A percentile compares a stretch with the other conserved stretches of the same genome.
phyloP scores from a whole-genome alignment of 2,329 filamentous ascomycete genomes.

The Teratosphaeria nubilosa region DNA sequence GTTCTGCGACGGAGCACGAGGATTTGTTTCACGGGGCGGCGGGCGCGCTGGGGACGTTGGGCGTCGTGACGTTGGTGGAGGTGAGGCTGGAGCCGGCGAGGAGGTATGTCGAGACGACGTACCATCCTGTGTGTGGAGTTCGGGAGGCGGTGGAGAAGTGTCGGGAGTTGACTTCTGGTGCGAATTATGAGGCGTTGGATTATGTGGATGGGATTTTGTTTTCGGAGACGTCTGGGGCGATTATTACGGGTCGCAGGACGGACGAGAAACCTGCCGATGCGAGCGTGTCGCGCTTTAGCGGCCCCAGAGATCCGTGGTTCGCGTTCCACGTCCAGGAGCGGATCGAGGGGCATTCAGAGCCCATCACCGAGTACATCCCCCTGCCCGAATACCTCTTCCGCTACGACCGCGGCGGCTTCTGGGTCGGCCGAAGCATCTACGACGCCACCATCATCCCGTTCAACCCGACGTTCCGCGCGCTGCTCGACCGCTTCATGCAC shows the following conservation, averaged over 20 bases:
- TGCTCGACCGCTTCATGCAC: conserved; percentile 51
- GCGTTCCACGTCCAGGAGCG: conserved; percentile 53
- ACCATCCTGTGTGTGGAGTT: conserved; percentile 33
- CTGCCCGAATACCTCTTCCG: conserved; percentile 48
- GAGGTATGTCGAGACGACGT: conserved; percentile 40
- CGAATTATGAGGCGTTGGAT: conserved; percentile 34
- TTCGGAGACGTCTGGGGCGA: conserved; percentile 30
- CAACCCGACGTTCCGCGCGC: conserved; percentile 47
- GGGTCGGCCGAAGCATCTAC: conserved; percentile 52
- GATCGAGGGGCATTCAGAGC: neutral
- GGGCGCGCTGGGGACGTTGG: conserved; percentile 56
- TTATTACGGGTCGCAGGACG: conserved; percentile 34
- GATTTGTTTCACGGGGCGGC: conserved; percentile 53
- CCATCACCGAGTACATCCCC: conserved; percentile 33
- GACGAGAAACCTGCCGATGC: conserved; percentile 7
- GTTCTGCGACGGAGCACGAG: neutral
- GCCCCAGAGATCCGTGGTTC: conserved; percentile 59
- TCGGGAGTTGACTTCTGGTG: conserved; percentile 22
- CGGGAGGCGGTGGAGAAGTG: conserved; percentile 33
- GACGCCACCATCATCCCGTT: conserved; percentile 52
- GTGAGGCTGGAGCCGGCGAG: conserved; percentile 37
- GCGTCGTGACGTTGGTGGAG: conserved; percentile 51
- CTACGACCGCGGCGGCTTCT: conserved; percentile 57
- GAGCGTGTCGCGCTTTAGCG: conserved; percentile 40
- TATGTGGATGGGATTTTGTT: conserved; percentile 53